Conservation (phyloP, 75 land plant species). For the Chamaecyparis obtusa region DNA sequence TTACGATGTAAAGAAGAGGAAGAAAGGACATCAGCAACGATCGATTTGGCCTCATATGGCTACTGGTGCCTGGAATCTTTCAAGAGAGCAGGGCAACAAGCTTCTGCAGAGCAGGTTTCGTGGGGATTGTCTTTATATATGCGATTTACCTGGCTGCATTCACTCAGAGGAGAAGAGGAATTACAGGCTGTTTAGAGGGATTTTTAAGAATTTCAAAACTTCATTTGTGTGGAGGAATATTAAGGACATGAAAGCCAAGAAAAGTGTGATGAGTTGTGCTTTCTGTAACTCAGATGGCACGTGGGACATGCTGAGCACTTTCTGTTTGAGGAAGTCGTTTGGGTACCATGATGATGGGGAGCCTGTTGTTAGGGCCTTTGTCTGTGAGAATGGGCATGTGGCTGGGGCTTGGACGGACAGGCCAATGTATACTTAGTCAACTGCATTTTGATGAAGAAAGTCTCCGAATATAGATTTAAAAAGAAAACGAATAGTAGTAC, state of each 20-base stretch:
- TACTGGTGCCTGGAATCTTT: constrained; percentile 47
- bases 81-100: constrained; percentile 88
- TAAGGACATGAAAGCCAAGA: constrained; percentile 58
- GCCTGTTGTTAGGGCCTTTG: constrained; percentile 90
- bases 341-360: constrained; percentile 94
- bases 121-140: constrained; percentile 76
- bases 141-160: constrained; percentile 89
- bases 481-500: background rate
- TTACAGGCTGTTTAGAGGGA: constrained; percentile 81
- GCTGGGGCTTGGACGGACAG: constrained; percentile 89
- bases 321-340: constrained; percentile 69
- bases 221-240: constrained; percentile 85
- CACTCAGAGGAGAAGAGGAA: constrained; percentile 78
- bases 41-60: constrained; percentile 54
- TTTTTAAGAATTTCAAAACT: constrained; percentile 80
- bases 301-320: constrained; percentile 81
- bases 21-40: constrained; percentile 12
- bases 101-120: constrained; percentile 79
- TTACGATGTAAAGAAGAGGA: constrained; percentile 30
- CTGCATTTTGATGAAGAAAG: background rate
- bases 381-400: constrained; percentile 95
- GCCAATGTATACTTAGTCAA: constrained; percentile 48
- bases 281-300: constrained; percentile 59
- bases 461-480: background rate
- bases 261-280: constrained; percentile 54